Percentiles rank a stretch among this genome's conserved stretches.
These are phyloP conservation scores for Chaetothyriales sp. DNA, from an alignment of 2,329 filamentous ascomycete species.

Conservation along the genomic window DNA sequence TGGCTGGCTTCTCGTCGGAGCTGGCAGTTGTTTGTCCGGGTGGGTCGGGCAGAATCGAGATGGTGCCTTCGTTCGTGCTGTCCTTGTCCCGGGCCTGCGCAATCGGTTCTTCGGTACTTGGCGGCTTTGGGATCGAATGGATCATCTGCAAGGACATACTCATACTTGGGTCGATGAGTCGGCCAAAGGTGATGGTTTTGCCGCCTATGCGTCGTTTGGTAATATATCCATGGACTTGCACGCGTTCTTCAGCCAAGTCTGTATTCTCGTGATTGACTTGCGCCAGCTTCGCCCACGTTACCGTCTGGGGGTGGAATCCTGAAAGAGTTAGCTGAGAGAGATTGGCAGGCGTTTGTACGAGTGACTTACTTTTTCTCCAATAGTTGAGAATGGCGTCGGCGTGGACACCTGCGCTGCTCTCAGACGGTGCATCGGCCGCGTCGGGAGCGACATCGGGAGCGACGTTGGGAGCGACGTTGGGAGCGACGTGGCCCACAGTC, in stretches of 20 bases:
- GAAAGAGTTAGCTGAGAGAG: not conserved
- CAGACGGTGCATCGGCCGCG: not conserved
- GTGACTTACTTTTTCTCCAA: not conserved
- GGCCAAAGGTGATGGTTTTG: not conserved
- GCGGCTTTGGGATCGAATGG: not conserved
- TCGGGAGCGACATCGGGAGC: not conserved
- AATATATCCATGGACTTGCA: slow-evolving; percentile 58
- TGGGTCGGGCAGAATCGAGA: not conserved
- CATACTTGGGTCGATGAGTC: not conserved
- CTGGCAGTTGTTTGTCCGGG: not conserved
- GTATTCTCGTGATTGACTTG: not conserved
- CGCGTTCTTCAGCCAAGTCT: slow-evolving; percentile 20
- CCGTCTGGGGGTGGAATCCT: not conserved
- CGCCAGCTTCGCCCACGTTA: not conserved
- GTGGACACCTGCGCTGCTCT: no score
- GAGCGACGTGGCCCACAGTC: not conserved
- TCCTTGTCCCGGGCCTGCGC: not conserved
- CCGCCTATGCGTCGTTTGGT: slow-evolving; percentile 23
- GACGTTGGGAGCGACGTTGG: no score
- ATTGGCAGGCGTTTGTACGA: not conserved
- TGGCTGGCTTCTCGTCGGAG: not conserved
- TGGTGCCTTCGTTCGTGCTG: not conserved
- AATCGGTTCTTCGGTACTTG: not conserved
- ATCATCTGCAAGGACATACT: not conserved
- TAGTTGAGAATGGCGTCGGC: not conserved